phyloP scores from a whole-genome alignment of 768 basidiomycete species.

The Kwoniella newhampshirensis region DNA sequence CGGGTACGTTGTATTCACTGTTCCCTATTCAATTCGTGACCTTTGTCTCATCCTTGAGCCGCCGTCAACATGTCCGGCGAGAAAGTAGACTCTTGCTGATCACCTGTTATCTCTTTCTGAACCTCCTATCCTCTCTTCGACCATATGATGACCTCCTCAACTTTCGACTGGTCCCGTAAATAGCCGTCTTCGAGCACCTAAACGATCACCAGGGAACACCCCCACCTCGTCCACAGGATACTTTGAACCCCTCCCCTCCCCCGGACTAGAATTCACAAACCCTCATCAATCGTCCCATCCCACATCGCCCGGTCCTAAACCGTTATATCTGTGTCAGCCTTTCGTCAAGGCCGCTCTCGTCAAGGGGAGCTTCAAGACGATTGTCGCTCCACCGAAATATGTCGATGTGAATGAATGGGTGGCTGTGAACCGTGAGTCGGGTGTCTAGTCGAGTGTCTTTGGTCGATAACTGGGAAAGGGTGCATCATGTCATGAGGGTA shows the following conservation, averaged over 20 bases:
- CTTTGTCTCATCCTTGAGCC: neutral
- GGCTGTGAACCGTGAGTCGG: slow-evolving; percentile 77
- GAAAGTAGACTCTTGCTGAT: neutral
- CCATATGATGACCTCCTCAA: neutral
- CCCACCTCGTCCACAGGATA: slow-evolving; percentile 25
- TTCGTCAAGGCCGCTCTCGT: slow-evolving; percentile 94
- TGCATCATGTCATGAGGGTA: no score
- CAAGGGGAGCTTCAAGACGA: slow-evolving; percentile 98
- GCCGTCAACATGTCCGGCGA: neutral
- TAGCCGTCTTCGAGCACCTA: slow-evolving; percentile 53
- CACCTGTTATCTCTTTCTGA: neutral
- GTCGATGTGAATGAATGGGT: slow-evolving; percentile 97
- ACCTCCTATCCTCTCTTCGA: neutral
- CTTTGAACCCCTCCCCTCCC: slow-evolving; percentile 44
- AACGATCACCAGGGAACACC: slow-evolving; percentile 41
- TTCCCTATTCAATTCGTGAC: slow-evolving; percentile 4
- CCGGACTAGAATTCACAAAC: slow-evolving; percentile 33
- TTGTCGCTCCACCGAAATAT: slow-evolving; percentile 93
- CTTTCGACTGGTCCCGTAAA: neutral
- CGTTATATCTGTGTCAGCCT: slow-evolving; percentile 82
- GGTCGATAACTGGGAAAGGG: no score
- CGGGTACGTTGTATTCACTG: slow-evolving; percentile 34
- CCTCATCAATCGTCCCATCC: slow-evolving; percentile 12
- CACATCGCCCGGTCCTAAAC: slow-evolving; percentile 34
- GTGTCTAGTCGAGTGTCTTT: no score